These are phyloP conservation scores for Aspergillus biplanus DNA, from an alignment of 495 filamentous ascomycete genomes.

Conservation along the genomic window DNA sequence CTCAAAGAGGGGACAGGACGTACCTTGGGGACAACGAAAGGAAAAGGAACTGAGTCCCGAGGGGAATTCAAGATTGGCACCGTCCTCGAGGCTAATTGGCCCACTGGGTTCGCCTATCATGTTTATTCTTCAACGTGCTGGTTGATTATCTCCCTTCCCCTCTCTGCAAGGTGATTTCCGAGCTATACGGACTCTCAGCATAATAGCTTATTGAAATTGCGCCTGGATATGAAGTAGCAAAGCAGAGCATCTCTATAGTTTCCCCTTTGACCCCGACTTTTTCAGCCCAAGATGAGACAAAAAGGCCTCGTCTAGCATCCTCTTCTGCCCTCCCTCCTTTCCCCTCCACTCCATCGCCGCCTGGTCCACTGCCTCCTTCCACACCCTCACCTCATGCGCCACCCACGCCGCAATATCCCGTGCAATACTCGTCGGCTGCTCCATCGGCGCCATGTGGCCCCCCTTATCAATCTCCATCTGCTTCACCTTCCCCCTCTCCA, in stretches of 20 bases:
- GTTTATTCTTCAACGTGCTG: too few species aligned
- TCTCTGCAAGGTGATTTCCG: too few species aligned
- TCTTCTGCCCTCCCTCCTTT: not conserved
- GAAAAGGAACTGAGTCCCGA: too few species aligned
- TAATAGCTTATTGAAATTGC: too few species aligned
- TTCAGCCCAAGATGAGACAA: not conserved
- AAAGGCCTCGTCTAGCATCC: conserved; percentile 7
- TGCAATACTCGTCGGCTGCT: not conserved
- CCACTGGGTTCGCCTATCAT: too few species aligned
- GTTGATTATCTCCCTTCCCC: too few species aligned
- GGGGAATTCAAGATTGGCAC: too few species aligned
- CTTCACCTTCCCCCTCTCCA: not conserved
- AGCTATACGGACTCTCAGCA: too few species aligned
- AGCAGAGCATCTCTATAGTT: not conserved
- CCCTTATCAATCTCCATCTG: not conserved
- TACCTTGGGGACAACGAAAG: too few species aligned
- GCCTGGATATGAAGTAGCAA: not conserved
- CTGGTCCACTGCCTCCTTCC: not conserved
- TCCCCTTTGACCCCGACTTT: not conserved
- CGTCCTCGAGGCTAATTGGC: too few species aligned
- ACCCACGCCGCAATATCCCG: not conserved
- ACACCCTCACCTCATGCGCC: not conserved
- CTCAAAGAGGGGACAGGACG: too few species aligned
- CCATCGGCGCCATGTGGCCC: conserved; percentile 10
- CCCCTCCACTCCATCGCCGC: conserved; percentile 1